A percentile compares a stretch with the other conserved stretches of the same genome.
Conservation (phyloP, 2,329 filamentous ascomycete genomes). For the Fusarium subglutinans region DNA sequence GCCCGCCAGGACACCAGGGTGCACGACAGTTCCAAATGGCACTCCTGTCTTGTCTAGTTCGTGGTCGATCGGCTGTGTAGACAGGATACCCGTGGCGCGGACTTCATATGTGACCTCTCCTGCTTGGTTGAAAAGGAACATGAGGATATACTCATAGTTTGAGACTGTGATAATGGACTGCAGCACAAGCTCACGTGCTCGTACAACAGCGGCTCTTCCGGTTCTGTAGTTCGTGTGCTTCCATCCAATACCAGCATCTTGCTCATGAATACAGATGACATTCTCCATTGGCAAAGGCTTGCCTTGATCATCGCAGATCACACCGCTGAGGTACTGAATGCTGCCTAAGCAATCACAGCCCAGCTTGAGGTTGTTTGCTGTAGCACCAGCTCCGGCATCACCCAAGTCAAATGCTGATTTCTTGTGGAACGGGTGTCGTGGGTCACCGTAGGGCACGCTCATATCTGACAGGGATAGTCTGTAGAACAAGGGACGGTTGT, state of each 20-base stretch:
- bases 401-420: constrained; percentile 80
- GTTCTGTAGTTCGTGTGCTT: constrained; percentile 77
- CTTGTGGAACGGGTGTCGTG: constrained; percentile 70
- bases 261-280: constrained; percentile 74
- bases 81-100: constrained; percentile 73
- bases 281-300: constrained; percentile 62
- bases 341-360: constrained; percentile 77
- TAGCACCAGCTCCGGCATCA: constrained; percentile 72
- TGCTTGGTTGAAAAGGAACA: constrained; percentile 66
- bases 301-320: constrained; percentile 63
- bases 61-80: constrained; percentile 67
- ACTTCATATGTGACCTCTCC: constrained; percentile 70
- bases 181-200: constrained; percentile 70
- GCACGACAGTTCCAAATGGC: constrained; percentile 69
- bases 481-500: constrained; percentile 72
- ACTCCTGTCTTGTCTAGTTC: constrained; percentile 61
- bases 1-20: constrained; percentile 70
- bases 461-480: constrained; percentile 76
- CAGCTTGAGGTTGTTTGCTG: constrained; percentile 73
- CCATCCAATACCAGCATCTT: constrained; percentile 77
- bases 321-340: constrained; percentile 70
- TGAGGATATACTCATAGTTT: constrained; percentile 56
- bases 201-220: constrained; percentile 65
- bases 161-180: constrained; percentile 73
- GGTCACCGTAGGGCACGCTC: constrained; percentile 75